Evolutionary conservation across 495 filamentous ascomycete species (phyloP).

Genomic region (Aspergillus indologenus): DNA sequence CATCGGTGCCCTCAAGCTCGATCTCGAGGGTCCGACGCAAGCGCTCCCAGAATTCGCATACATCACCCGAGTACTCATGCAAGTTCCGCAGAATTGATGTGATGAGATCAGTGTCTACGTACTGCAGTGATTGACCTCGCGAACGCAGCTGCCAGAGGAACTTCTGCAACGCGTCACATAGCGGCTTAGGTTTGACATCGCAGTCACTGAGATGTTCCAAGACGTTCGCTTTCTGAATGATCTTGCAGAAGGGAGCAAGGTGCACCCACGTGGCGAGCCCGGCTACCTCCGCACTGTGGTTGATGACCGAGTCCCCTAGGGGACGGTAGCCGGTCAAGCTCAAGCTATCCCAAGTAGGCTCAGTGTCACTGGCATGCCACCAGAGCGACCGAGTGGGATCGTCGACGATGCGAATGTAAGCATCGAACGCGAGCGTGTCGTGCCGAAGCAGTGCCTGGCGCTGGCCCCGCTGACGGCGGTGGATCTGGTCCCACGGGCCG

Average conservation of each 20-base stretch:
- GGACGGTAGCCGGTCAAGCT: conserved; percentile 58
- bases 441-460: conserved; percentile 61
- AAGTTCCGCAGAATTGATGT: conserved; percentile 43
- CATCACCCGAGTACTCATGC: conserved; percentile 44
- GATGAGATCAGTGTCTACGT: conserved; percentile 44
- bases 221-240: conserved; percentile 50
- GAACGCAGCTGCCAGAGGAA: conserved; percentile 43
- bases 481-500: conserved; percentile 58
- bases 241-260: conserved; percentile 54
- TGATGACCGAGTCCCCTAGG: conserved; percentile 44
- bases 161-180: conserved; percentile 47
- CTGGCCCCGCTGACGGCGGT: conserved; percentile 53
- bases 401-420: conserved; percentile 60
- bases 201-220: conserved; percentile 49
- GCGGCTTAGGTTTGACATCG: conserved; percentile 48
- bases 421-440: conserved; percentile 61
- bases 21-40: conserved; percentile 51
- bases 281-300: conserved; percentile 50
- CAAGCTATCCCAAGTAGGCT: conserved; percentile 72
- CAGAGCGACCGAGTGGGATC: conserved; percentile 62
- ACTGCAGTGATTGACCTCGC: conserved; percentile 35
- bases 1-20: conserved; percentile 47
- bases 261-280: conserved; percentile 58
- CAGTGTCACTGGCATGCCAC: conserved; percentile 60
- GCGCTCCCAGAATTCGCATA: conserved; percentile 54